Conservation (phyloP, 768 basidiomycete genomes). For the Tulasnella calospora region DNA sequence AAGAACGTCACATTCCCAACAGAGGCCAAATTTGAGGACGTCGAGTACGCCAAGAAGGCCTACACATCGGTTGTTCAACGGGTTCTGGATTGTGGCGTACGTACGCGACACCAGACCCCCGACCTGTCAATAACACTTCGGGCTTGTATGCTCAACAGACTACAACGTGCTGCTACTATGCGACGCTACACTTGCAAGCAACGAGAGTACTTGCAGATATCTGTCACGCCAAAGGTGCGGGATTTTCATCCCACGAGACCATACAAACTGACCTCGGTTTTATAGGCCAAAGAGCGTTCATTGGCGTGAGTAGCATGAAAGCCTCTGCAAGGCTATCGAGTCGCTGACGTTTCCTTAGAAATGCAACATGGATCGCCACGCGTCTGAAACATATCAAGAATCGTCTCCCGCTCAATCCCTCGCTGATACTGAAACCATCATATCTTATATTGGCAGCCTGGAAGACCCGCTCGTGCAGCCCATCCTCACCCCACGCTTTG, state of each 20-base stretch:
- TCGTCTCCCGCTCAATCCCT: slow-evolving; percentile 56
- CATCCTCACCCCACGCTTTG: slow-evolving; percentile 92
- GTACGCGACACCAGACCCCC: slow-evolving; percentile 34
- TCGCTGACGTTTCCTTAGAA: slow-evolving; percentile 45
- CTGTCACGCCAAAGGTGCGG: slow-evolving; percentile 52
- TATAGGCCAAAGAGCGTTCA: slow-evolving; percentile 76
- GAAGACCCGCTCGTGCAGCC: slow-evolving; percentile 69
- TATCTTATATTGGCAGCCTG: slow-evolving; percentile 62
- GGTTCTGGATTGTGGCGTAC: slow-evolving; percentile 68
- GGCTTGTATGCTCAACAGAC: slow-evolving; percentile 50
- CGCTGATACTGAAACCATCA: slow-evolving; percentile 55
- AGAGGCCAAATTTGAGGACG: slow-evolving; percentile 69
- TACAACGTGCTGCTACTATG: slow-evolving; percentile 92
- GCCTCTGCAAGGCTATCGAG: not conserved
- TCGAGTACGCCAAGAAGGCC: slow-evolving; percentile 58
- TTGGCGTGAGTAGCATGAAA: slow-evolving; percentile 55
- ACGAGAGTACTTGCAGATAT: slow-evolving; percentile 79
- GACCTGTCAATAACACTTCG: not conserved
- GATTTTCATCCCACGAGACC: slow-evolving; percentile 28
- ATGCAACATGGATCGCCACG: slow-evolving; percentile 85
- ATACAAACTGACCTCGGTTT: not conserved
- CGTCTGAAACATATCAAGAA: slow-evolving; percentile 66
- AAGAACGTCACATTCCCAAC: slow-evolving; percentile 78
- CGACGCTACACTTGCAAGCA: slow-evolving; percentile 70
- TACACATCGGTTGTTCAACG: slow-evolving; percentile 71